Percentiles rank a stretch among this genome's conserved stretches.
phyloP scores from a whole-genome alignment of 73 alveolate genomes.

The Paramecium biaurelia region DNA sequence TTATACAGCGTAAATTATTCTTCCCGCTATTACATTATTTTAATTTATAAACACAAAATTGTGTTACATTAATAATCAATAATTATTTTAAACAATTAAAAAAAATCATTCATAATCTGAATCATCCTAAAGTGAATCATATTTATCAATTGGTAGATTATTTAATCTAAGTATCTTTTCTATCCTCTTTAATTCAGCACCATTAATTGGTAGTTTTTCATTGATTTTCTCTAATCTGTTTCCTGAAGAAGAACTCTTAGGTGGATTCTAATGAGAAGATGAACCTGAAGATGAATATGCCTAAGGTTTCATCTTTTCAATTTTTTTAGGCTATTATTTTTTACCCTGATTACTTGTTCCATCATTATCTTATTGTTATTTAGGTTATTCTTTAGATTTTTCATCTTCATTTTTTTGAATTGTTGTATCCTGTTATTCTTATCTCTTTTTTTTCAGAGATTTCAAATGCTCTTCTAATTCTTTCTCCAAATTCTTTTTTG shows the following conservation, averaged over 20 bases:
- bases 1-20: conserved; percentile 23
- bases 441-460: neutral
- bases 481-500: neutral
- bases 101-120: neutral
- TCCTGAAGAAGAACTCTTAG: neutral
- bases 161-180: conserved; percentile 28
- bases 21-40: conserved; percentile 23
- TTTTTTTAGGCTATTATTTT: neutral
- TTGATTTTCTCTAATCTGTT: neutral
- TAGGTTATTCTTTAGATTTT: neutral
- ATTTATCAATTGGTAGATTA: neutral
- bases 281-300: conserved; percentile 32
- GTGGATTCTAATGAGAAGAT: neutral
- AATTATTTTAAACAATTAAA: neutral
- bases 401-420: neutral
- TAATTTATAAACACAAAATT: neutral
- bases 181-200: neutral
- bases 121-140: neutral
- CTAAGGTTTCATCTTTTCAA: conserved; percentile 18
- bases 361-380: neutral
- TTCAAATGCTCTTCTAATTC: neutral
- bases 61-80: neutral
- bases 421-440: neutral
- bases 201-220: conserved; percentile 20
- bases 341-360: neutral